phyloP scores from a whole-genome alignment of 2,329 filamentous ascomycete species.

The Tolypocladium tropicale region DNA sequence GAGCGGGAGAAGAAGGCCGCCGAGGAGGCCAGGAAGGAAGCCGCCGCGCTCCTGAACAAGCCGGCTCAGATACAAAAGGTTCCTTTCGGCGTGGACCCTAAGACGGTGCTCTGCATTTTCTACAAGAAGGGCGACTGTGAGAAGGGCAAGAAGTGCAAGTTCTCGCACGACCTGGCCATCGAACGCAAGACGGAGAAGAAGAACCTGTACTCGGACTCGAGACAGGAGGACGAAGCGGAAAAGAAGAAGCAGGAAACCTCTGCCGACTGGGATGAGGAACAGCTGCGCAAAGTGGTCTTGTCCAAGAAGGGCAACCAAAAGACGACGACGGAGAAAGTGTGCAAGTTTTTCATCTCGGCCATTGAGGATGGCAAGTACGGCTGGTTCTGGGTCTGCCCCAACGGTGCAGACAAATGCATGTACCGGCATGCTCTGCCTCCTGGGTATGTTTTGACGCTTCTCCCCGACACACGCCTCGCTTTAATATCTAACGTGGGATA shows the following conservation, averaged over 20 bases:
- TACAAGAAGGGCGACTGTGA: slow-evolving; percentile 97
- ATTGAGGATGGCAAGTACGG: slow-evolving; percentile 98
- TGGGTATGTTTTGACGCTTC: slow-evolving; percentile 53
- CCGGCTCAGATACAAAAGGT: slow-evolving; percentile 96
- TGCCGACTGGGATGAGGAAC: slow-evolving; percentile 96
- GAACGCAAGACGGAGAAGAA: slow-evolving; percentile 91
- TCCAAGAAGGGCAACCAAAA: slow-evolving; percentile 97
- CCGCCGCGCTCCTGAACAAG: slow-evolving; percentile 74
- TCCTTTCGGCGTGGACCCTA: slow-evolving; percentile 93
- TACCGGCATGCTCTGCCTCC: slow-evolving; percentile 93
- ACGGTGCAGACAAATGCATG: slow-evolving; percentile 96
- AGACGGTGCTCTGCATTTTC: slow-evolving; percentile 93
- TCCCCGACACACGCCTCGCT: not conserved
- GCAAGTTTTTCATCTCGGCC: slow-evolving; percentile 95
- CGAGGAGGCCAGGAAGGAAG: slow-evolving; percentile 73
- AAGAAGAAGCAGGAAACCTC: slow-evolving; percentile 87
- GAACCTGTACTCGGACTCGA: slow-evolving; percentile 78
- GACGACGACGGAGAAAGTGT: slow-evolving; percentile 95
- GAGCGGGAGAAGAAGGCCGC: slow-evolving; percentile 88
- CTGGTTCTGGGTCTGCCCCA: slow-evolving; percentile 98
- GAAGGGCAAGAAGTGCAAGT: slow-evolving; percentile 97
- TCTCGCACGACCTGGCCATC: slow-evolving; percentile 80
- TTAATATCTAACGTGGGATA: slow-evolving; percentile 12
- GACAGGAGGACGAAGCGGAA: slow-evolving; percentile 58
- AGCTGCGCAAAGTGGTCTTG: slow-evolving; percentile 78